Evolutionary conservation across 192 early-diverging fungal species (phyloP).

Genomic region (Neocallimastix lanati): DNA sequence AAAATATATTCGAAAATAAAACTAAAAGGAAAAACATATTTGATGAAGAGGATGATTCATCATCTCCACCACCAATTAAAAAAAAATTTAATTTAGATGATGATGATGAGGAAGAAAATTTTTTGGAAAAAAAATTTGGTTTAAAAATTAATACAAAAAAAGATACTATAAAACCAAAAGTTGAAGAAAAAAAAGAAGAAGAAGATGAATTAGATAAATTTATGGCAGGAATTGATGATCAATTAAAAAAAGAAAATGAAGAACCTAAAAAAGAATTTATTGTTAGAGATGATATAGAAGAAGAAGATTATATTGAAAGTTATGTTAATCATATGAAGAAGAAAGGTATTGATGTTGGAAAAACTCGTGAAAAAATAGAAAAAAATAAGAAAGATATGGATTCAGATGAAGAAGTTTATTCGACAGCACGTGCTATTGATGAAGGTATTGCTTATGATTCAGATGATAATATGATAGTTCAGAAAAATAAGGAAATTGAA

Average conservation of each 20-base stretch:
- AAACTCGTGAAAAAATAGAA: constrained; percentile 15
- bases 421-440: constrained; percentile 51
- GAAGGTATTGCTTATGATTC: constrained; percentile 4
- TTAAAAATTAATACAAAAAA: neutral
- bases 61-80: neutral
- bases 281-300: constrained; percentile 46
- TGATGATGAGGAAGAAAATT: neutral
- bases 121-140: neutral
- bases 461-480: constrained; percentile 8
- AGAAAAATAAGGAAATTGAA: constrained; percentile 43
- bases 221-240: constrained; percentile 51
- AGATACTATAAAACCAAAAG: neutral
- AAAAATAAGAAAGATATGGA: constrained; percentile 24
- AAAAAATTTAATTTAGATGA: neutral
- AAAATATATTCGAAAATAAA: neutral
- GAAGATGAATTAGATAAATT: constrained; percentile 69
- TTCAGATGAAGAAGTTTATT: constrained; percentile 74
- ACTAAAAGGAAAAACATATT: neutral
- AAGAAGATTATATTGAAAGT: constrained; percentile 56
- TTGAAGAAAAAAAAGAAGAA: constrained; percentile 19
- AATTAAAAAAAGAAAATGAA: constrained; percentile 19
- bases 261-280: constrained; percentile 25
- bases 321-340: constrained; percentile 58
- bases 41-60: neutral
- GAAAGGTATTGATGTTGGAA: constrained; percentile 55